Percentiles rank a stretch among this genome's conserved stretches.
Conservation (phyloP, 768 basidiomycete species). For the Paxillus rubicundulus region DNA sequence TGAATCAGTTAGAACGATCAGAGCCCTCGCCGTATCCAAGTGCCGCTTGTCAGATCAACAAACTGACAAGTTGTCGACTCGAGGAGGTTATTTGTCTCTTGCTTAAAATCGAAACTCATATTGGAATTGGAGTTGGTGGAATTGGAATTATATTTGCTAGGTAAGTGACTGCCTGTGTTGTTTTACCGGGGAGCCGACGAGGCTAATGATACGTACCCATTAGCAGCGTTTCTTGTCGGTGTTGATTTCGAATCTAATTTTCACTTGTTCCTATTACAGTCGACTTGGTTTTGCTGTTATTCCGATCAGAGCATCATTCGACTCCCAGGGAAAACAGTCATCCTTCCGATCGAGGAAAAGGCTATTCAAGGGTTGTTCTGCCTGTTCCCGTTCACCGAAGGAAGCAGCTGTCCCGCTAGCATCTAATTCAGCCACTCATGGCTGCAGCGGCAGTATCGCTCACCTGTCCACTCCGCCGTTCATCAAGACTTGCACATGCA, state of each 20-base stretch:
- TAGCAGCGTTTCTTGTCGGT: neutral
- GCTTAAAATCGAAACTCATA: neutral
- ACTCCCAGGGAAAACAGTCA: constrained; percentile 4
- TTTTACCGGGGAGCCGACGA: neutral
- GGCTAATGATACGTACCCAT: too few relatives aligned
- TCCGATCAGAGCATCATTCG: constrained; percentile 5
- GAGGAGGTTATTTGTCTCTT: neutral
- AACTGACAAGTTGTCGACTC: neutral
- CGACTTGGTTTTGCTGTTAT: neutral
- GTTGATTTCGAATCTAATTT: constrained; percentile 4
- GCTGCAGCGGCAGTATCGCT: constrained; percentile 29
- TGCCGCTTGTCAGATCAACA: constrained; percentile 1
- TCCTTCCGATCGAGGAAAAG: constrained; percentile 7
- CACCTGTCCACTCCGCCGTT: constrained; percentile 30
- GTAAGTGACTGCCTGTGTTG: neutral
- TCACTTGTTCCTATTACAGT: constrained; percentile 1
- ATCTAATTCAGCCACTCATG: constrained; percentile 15
- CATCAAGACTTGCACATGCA: constrained; percentile 26
- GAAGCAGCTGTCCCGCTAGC: neutral
- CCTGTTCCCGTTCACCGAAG: neutral
- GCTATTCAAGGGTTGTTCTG: constrained; percentile 1
- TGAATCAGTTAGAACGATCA: neutral
- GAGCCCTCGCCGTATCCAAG: constrained; percentile 5
- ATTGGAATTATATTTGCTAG: neutral
- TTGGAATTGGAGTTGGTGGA: neutral